Evolutionary conservation across 768 basidiomycete species (phyloP).

Genomic region (Boletus coccyginus): DNA sequence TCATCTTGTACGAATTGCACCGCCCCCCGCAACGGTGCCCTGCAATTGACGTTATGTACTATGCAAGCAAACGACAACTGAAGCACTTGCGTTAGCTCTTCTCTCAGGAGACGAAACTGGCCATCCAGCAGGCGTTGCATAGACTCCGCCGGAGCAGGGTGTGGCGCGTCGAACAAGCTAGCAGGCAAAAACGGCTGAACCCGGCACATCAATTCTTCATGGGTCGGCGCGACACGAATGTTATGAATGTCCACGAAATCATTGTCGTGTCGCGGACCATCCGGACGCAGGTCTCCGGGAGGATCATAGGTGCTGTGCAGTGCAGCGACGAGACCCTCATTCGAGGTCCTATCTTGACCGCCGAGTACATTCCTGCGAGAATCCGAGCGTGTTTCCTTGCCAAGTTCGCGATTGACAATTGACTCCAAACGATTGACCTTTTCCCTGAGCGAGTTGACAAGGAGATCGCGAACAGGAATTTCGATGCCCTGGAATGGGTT

Average conservation of each 20-base stretch:
- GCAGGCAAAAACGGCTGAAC: slow-evolving; percentile 58
- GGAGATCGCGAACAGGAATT: slow-evolving; percentile 35
- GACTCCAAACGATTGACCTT: slow-evolving; percentile 32
- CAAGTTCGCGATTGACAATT: slow-evolving; percentile 53
- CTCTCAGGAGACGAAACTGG: slow-evolving; percentile 72
- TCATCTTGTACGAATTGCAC: slow-evolving; percentile 52
- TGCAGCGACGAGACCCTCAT: slow-evolving; percentile 39
- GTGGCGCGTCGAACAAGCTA: slow-evolving; percentile 57
- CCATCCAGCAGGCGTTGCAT: slow-evolving; percentile 71
- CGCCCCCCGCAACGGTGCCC: slow-evolving; percentile 52
- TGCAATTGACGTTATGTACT: slow-evolving; percentile 17
- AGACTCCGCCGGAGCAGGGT: slow-evolving; percentile 51
- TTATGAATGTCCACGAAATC: slow-evolving; percentile 52
- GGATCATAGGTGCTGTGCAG: slow-evolving; percentile 46
- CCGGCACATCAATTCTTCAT: slow-evolving; percentile 54
- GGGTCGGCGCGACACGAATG: slow-evolving; percentile 70
- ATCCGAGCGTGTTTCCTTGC: slow-evolving; percentile 28
- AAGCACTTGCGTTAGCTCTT: slow-evolving; percentile 60
- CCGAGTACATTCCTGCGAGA: slow-evolving; percentile 4
- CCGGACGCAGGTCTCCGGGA: slow-evolving; percentile 48
- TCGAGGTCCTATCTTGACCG: not conserved
- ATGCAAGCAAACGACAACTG: not conserved
- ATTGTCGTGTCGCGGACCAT: slow-evolving; percentile 67
- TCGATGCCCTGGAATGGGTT: slow-evolving; percentile 38
- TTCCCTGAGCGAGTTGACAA: slow-evolving; percentile 31